phyloP scores from a whole-genome alignment of 768 basidiomycete species.

The Suillus decipiens region DNA sequence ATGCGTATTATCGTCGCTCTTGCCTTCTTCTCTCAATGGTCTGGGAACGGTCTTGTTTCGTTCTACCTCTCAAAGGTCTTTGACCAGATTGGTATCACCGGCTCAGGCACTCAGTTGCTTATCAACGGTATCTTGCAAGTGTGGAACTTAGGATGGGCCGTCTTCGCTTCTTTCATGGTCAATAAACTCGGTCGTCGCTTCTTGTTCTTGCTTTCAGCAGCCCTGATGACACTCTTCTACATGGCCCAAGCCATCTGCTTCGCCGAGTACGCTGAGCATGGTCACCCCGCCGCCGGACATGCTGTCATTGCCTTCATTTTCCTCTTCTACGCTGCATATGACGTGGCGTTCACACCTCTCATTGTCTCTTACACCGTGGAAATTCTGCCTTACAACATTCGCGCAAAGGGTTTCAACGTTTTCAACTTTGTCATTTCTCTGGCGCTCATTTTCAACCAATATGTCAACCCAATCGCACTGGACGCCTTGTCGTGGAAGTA shows the following conservation, averaged over 20 bases:
- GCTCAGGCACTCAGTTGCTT: conserved; percentile 64
- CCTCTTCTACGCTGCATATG: conserved; percentile 78
- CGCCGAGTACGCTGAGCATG: conserved; percentile 50
- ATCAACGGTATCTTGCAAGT: conserved; percentile 87
- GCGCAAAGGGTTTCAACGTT: conserved; percentile 84
- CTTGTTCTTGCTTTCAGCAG: conserved; percentile 62
- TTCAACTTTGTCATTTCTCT: conserved; percentile 80
- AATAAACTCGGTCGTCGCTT: conserved; percentile 70
- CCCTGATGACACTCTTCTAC: conserved; percentile 68
- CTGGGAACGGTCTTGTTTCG: conserved; percentile 81
- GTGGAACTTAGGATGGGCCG: conserved; percentile 72
- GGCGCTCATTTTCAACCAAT: conserved; percentile 88
- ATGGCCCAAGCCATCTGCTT: conserved; percentile 68
- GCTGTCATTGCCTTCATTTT: conserved; percentile 84
- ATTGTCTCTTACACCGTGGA: conserved; percentile 88
- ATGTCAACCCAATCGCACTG: conserved; percentile 82
- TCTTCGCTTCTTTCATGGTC: conserved; percentile 57
- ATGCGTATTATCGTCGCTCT: conserved; percentile 76
- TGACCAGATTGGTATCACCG: conserved; percentile 63
- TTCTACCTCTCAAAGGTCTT: conserved; percentile 82
- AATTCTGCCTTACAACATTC: conserved; percentile 79
- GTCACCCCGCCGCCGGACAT: conserved; percentile 50
- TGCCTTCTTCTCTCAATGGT: conserved; percentile 87
- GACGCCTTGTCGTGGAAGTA: conserved; percentile 70
- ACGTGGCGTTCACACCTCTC: conserved; percentile 84